Percentiles rank a stretch among this genome's conserved stretches.
Evolutionary conservation across 1,284 basidiomycete species (phyloP).

Genomic region (Cryptococcus hybrid): DNA sequence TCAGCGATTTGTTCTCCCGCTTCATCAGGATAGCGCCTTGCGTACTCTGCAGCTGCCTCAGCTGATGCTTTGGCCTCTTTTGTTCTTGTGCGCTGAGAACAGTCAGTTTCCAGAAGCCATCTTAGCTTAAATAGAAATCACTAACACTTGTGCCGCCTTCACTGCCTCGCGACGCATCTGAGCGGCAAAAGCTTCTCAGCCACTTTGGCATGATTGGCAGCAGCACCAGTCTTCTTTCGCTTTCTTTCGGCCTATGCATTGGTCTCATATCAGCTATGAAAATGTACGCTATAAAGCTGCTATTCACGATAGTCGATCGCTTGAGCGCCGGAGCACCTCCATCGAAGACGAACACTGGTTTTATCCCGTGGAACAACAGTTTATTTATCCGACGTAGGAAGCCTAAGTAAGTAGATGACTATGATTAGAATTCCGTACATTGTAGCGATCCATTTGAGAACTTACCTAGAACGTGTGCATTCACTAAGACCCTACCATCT

Average conservation of each 20-base stretch:
- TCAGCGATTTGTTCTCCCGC: slow-evolving; percentile 58
- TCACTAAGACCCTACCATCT: slow-evolving; percentile 83
- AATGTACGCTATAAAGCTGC: neutral
- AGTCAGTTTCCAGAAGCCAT: neutral
- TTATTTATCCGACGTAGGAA: slow-evolving; percentile 92
- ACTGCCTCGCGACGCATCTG: slow-evolving; percentile 90
- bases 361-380: slow-evolving; percentile 92
- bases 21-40: slow-evolving; percentile 33
- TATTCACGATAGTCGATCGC: slow-evolving; percentile 74
- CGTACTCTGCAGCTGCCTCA: slow-evolving; percentile 18
- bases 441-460: neutral
- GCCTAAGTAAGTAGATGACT: slow-evolving; percentile 19
- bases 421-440: neutral
- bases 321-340: slow-evolving; percentile 89
- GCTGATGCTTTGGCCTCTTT: slow-evolving; percentile 30
- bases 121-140: neutral
- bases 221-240: slow-evolving; percentile 83
- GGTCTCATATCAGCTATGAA: too few species aligned
- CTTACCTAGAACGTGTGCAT: slow-evolving; percentile 87
- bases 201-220: slow-evolving; percentile 73
- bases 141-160: slow-evolving; percentile 61
- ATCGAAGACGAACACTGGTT: slow-evolving; percentile 96
- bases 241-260: slow-evolving; percentile 70
- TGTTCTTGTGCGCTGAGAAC: slow-evolving; percentile 22
- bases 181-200: slow-evolving; percentile 90